Evolutionary conservation across 2,329 filamentous ascomycete genomes (phyloP).

Genomic region (Neofusicoccum parvum): DNA sequence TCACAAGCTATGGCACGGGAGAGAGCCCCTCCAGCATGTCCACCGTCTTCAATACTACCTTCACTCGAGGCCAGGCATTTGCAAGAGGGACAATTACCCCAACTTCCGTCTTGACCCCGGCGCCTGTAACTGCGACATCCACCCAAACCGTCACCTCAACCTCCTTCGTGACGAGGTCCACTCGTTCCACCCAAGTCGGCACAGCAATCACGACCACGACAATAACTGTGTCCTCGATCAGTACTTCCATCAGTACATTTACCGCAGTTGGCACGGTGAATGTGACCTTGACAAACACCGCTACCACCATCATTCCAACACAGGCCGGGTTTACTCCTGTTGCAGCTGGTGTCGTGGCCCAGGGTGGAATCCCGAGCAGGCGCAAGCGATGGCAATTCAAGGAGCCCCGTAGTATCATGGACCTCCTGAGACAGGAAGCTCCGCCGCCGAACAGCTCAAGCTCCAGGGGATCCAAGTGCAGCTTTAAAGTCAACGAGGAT

Average conservation of each 20-base stretch:
- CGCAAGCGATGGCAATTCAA: not conserved
- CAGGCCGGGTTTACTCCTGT: not conserved
- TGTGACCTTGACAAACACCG: not conserved
- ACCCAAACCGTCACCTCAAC: not conserved
- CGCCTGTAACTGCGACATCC: not conserved
- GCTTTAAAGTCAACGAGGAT: not conserved
- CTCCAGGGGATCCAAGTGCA: not conserved
- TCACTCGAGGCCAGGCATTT: not conserved
- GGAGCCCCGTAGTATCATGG: not conserved
- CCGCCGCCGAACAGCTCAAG: not conserved
- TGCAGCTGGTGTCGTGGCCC: not conserved
- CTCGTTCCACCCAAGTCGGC: not conserved
- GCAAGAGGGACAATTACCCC: not conserved
- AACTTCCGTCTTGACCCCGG: not conserved
- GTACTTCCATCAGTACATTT: not conserved
- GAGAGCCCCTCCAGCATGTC: not conserved
- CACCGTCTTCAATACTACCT: not conserved
- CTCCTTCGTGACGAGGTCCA: not conserved
- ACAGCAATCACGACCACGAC: not conserved
- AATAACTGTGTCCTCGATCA: not conserved
- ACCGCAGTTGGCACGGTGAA: not conserved
- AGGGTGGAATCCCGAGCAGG: not conserved
- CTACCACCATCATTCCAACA: not conserved
- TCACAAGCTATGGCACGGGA: not conserved
- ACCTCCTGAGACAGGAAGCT: not conserved